These are phyloP conservation scores for Baudoinia panamericana DNA, from an alignment of 495 filamentous ascomycete species.

Conservation along the genomic window DNA sequence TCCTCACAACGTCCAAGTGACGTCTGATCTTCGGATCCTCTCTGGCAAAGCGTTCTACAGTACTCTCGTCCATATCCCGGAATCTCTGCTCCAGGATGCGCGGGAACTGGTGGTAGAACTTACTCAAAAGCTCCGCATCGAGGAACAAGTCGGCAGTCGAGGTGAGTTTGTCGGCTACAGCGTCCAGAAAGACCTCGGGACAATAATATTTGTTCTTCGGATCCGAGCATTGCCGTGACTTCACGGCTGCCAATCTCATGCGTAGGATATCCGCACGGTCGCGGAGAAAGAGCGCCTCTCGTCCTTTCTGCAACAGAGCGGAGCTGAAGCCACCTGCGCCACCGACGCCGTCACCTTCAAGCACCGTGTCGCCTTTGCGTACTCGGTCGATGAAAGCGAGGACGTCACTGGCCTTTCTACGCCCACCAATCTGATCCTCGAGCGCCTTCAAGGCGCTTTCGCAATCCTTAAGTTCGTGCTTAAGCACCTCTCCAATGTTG, in stretches of 20 bases:
- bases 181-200: constrained; percentile 92
- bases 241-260: constrained; percentile 75
- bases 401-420: constrained; percentile 76
- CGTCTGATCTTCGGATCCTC: constrained; percentile 80
- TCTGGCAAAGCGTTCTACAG: constrained; percentile 79
- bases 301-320: constrained; percentile 64
- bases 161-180: constrained; percentile 88
- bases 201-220: constrained; percentile 88
- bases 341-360: constrained; percentile 67
- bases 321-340: constrained; percentile 89
- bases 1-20: constrained; percentile 78
- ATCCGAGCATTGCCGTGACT: constrained; percentile 71
- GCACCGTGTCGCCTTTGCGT: constrained; percentile 64
- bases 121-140: constrained; percentile 89
- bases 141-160: constrained; percentile 92
- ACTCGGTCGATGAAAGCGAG: constrained; percentile 82
- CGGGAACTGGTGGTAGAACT: constrained; percentile 92
- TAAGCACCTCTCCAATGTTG: constrained; percentile 61
- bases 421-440: constrained; percentile 62
- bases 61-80: constrained; percentile 59
- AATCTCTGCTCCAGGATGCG: constrained; percentile 78
- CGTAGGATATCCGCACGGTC: constrained; percentile 79
- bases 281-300: constrained; percentile 84
- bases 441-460: constrained; percentile 63
- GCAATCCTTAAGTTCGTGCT: constrained; percentile 70